phyloP scores from a whole-genome alignment of 768 basidiomycete species.

The Mycena belliarum region DNA sequence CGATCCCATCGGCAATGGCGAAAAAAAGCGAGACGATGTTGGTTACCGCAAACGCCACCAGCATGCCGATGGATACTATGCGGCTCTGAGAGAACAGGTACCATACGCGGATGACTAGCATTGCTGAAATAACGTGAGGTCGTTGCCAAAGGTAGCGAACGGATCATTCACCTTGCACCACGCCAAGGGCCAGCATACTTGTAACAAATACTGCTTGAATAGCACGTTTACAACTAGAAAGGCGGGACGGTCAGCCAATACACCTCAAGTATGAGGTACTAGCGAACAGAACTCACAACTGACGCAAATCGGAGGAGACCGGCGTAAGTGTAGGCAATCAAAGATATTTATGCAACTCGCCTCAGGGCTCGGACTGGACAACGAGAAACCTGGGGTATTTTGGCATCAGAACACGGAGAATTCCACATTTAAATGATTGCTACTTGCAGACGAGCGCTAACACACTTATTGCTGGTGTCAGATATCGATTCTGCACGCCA shows the following conservation, averaged over 20 bases:
- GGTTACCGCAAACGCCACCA: conserved; percentile 31
- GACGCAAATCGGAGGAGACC: conserved; percentile 7
- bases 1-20: conserved; percentile 24
- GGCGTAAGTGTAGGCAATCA: not conserved
- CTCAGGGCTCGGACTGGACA: conserved; percentile 26
- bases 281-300: conserved; percentile 26
- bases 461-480: conserved; percentile 27
- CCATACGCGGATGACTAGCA: conserved; percentile 42
- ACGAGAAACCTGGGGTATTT: conserved; percentile 23
- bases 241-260: not conserved
- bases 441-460: conserved; percentile 6
- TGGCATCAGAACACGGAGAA: conserved; percentile 14
- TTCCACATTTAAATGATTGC: conserved; percentile 12
- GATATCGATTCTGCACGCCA: conserved; percentile 34
- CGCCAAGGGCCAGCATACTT: conserved; percentile 30
- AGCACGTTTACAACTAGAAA: conserved; percentile 30
- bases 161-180: conserved; percentile 36
- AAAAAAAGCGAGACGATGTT: conserved; percentile 32
- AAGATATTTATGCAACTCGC: conserved; percentile 22
- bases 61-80: conserved; percentile 28
- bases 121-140: conserved; percentile 28
- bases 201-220: conserved; percentile 29
- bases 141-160: not conserved
- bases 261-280: not conserved
- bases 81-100: conserved; percentile 39